Evolutionary conservation across 805 yeast species (phyloP), one percentile per base, ranked within the genome.

Genomic region (Cyberlindnera galapagoensis): DNA sequence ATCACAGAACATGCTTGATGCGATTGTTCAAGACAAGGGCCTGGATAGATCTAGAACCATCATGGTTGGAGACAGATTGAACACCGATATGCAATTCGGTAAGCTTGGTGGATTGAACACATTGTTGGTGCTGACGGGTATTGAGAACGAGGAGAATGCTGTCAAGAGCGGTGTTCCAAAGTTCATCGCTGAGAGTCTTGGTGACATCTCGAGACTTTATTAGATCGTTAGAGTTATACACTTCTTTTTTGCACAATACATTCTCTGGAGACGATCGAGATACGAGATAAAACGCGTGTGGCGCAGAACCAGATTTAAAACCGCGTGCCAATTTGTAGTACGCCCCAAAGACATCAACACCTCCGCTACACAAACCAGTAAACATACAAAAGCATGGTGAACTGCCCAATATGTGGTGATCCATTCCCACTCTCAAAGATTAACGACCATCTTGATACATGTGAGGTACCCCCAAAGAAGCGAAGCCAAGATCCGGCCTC

Each of bases 81-180:
- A 92, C 56, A 92, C 98, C 1, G 98, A 92, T 51, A 90, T 92
- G 78, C 73, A 71, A 51, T 92, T 92, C 57, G 98, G 97, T 26
- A 67, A 74, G 35, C 79, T 77, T 37, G 95, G 95, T 33, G 92
- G 92, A 2, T 67, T 92, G 80, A 34, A 80, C 33, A 88, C 97
- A 2, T 58, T 92, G 36, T 64, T 92, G 46, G 98, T 92, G 3
- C 69, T 92, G 34, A 82, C 94, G 2, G 98, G 98, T 26, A 87
- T 92, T 39, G 96, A 88, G 52, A 76, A 78, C 2, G 88, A 81
- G 44, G 75, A 69, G 26, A 65, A 67, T 16, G 79, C 83, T 3
- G 43, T 62, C 34, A 62, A 57, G 9, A 54, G 56, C 18, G 59
- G 59, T 17, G 59, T 63, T 13, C 95, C 96, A 7, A 71, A 77